A percentile compares a stretch with the other conserved stretches of the same genome.
Evolutionary conservation across 805 yeast species (phyloP).

Genomic region (Lipomyces yamanashiensis): DNA sequence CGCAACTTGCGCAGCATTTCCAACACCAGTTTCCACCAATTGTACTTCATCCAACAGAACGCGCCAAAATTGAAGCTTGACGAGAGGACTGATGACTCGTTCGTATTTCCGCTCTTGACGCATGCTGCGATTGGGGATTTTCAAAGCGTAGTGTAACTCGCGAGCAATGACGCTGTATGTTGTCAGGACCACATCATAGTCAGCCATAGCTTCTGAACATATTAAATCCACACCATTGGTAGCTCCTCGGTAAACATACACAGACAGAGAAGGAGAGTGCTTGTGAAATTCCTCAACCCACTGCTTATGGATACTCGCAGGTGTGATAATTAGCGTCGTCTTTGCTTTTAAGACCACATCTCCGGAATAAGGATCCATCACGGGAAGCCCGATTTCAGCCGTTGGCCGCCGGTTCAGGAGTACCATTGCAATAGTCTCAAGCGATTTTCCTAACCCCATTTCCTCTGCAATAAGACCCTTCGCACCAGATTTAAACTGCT

Average conservation of each 20-base stretch:
- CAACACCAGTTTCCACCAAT: constrained; percentile 75
- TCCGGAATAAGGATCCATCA: constrained; percentile 45
- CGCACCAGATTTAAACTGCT: constrained; percentile 10
- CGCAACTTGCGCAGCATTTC: constrained; percentile 81
- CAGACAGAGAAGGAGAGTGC: constrained; percentile 65
- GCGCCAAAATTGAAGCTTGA: constrained; percentile 84
- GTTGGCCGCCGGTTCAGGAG: constrained; percentile 61
- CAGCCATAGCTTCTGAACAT: constrained; percentile 59
- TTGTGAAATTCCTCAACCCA: constrained; percentile 76
- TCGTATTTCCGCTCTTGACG: constrained; percentile 37
- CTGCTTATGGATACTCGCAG: constrained; percentile 79
- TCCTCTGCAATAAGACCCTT: constrained; percentile 84
- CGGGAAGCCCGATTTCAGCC: constrained; percentile 13
- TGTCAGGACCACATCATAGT: constrained; percentile 78
- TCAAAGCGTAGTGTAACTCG: constrained; percentile 83
- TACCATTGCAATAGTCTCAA: constrained; percentile 74
- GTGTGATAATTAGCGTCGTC: constrained; percentile 83
- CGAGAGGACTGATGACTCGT: constrained; percentile 64
- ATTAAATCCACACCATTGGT: constrained; percentile 21
- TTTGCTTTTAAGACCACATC: constrained; percentile 57
- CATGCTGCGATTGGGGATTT: constrained; percentile 56
- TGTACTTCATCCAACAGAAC: constrained; percentile 93
- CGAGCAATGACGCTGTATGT: constrained; percentile 72
- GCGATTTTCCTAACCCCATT: constrained; percentile 97
- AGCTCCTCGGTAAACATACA: constrained; percentile 58